Percentiles rank a stretch among this genome's conserved stretches.
Evolutionary conservation across 768 basidiomycete species (phyloP).

Genomic region (Piloderma croceum): DNA sequence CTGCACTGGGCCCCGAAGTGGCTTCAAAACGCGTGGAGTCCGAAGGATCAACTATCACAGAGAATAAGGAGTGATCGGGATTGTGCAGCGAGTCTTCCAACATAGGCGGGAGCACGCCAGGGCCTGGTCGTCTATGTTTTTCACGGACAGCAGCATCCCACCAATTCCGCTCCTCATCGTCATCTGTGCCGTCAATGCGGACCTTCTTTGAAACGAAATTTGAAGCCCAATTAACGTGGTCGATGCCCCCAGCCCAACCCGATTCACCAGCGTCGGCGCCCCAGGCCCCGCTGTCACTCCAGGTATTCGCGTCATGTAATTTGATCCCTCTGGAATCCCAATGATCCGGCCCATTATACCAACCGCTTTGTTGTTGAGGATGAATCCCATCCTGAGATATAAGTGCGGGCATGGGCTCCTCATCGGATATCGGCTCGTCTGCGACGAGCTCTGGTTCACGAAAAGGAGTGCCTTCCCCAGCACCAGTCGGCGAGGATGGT

Average conservation of each 20-base stretch:
- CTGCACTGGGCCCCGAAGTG: constrained; percentile 14
- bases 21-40: constrained; percentile 13
- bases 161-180: constrained; percentile 62
- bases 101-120: constrained; percentile 63
- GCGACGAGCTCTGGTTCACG: constrained; percentile 32
- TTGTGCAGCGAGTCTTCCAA: constrained; percentile 66
- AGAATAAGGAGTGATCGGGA: constrained; percentile 66
- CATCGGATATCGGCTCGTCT: constrained; percentile 16
- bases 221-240: constrained; percentile 5
- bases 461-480: constrained; percentile 21
- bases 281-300: too few relatives aligned
- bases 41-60: constrained; percentile 38
- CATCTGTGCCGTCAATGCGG: constrained; percentile 55
- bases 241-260: constrained; percentile 20
- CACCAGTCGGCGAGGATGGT: constrained; percentile 20
- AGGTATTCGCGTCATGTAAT: too few relatives aligned
- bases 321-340: too few relatives aligned
- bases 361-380: too few relatives aligned
- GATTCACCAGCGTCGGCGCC: constrained; percentile 18
- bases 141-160: constrained; percentile 53
- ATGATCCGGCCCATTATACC: too few relatives aligned
- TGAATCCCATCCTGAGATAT: constrained; percentile 23
- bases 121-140: constrained; percentile 52
- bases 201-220: constrained; percentile 23
- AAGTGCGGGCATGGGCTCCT: constrained; percentile 22